Base-by-base conservation (phyloP, 2,329 filamentous ascomycete species). In the Gnomoniopsis smithogilvyi region DNA sequence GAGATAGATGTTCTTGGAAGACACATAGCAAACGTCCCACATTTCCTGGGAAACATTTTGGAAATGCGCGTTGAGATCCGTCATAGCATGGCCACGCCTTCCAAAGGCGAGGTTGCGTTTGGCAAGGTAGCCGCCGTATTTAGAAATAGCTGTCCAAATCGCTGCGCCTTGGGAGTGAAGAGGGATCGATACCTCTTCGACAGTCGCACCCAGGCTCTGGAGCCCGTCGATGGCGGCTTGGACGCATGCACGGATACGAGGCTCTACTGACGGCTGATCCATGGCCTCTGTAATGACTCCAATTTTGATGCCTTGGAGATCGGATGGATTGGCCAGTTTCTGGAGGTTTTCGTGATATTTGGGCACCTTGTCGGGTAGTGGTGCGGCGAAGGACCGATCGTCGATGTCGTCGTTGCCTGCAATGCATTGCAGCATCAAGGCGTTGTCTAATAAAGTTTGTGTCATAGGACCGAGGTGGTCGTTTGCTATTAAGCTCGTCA, bases 381-480 rank as follows among this genome's bases (percentile, higher is more conserved):
- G 66, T 21, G 56, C 59, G 22, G 62, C 64, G 7, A 65, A 63
- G 54, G 69, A 68, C 4, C 71, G 65, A 47, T 73, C 71, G 51
- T 73, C 71, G 59, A 70, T 67, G 6, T 68, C 69, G 33, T 73
- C 70, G 0, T 63, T 62, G 3, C 71, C 71, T 1, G 70, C 69
- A 43, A 73, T 66, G 7, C 62, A 69, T 48, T 71, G 66, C 1
- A 73, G 67, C 14, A 72, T 65, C 14, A 66, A 48, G 7, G 71
- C 71, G 34, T 64, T 67, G 26, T 73, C 70, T 15, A 64, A 59
- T 8, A 67, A 66, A 2, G 62, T 69, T 36, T 34, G 61, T 2
- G 71, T 57, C 63, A 73, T 69, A 3, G 71, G 71, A 0, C 71
- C 71, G 7, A 60, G 66, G 19, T 71, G 68, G 56, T 73, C 71